Evolutionary conservation across 371 early-diverging fungal genomes (phyloP), one percentile per base, ranked within the genome.

Genomic region (Massospora cicadina): DNA sequence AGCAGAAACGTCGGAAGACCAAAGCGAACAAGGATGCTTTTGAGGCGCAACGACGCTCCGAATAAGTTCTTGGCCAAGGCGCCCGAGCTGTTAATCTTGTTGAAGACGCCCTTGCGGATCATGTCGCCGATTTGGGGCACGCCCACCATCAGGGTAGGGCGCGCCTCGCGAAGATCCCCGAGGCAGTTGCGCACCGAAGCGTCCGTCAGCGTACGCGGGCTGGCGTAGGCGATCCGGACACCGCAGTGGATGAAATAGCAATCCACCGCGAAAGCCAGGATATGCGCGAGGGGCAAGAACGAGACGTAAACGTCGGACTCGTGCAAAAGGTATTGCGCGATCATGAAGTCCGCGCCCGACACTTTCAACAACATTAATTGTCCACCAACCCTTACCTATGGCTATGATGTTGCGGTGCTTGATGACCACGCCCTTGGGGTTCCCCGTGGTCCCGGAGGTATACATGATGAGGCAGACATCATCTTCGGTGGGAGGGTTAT

Each of bases 261-360:
- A 68, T 93, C 90, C 54, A 90, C 91, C 26, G 86, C 74, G 72
- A 90, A 84, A 67, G 93, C 93, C 65, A 90, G 77, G 3, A 89
- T 87, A 77, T 99, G 98, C 54, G 97, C 94, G 23, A 95, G 76
- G 3, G 98, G 98, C 60, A 99, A 78, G 73, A 92, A 95, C 17
- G 92, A 91, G 63, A 96, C 78, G 74, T 94, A 77, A 17, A 74
- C 71, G 66, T 86, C 87, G 53, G 75, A 73, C 31, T 72, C 75
- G 25, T 70, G 74, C 2, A n/a, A 33, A 5, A 62, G 23, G 25
- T 33, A 43, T 3, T 31, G 10, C 25, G 32, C 32, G 68, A 82
- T 66, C 60, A 81, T 65, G 64, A 70, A 67, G 68, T 78, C 74
- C 17, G 73, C 76, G 54, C 81, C 88, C 64, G 81, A 81, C 69